Conservation (phyloP, 805 yeast species). For the Hanseniaspora valbyensis region DNA sequence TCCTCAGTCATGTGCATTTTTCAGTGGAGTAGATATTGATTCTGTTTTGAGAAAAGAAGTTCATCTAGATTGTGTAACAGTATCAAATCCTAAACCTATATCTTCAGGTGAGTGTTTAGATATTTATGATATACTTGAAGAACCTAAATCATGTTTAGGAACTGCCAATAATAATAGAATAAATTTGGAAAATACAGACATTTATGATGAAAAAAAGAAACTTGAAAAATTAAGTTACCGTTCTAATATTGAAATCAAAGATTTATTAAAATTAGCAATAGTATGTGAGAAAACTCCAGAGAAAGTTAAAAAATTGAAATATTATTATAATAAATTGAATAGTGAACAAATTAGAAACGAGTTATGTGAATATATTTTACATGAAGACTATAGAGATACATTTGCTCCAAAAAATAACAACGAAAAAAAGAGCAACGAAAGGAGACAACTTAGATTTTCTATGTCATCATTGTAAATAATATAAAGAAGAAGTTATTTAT, state of each 20-base stretch:
- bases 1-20: slow-evolving; percentile 93
- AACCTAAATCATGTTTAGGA: slow-evolving; percentile 25
- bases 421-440: not conserved
- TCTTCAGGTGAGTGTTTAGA: slow-evolving; percentile 70
- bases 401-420: not conserved
- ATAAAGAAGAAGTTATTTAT: too few species aligned
- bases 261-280: not conserved
- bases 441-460: not conserved
- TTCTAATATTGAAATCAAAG: not conserved
- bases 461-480: not conserved
- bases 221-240: slow-evolving; percentile 23
- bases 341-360: not conserved
- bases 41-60: slow-evolving; percentile 84
- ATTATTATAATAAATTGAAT: not conserved
- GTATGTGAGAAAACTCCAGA: not conserved
- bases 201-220: slow-evolving; percentile 25
- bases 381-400: not conserved
- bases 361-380: not conserved
- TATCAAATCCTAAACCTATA: slow-evolving; percentile 62
- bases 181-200: slow-evolving; percentile 22
- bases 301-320: not conserved
- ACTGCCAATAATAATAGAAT: slow-evolving; percentile 19
- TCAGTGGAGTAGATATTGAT: slow-evolving; percentile 88
- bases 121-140: slow-evolving; percentile 42
- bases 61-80: slow-evolving; percentile 81